Evolutionary conservation across 192 early-diverging fungal genomes (phyloP), one percentile per base, ranked within the genome.

Genomic region (Spizellomyces sp.): DNA sequence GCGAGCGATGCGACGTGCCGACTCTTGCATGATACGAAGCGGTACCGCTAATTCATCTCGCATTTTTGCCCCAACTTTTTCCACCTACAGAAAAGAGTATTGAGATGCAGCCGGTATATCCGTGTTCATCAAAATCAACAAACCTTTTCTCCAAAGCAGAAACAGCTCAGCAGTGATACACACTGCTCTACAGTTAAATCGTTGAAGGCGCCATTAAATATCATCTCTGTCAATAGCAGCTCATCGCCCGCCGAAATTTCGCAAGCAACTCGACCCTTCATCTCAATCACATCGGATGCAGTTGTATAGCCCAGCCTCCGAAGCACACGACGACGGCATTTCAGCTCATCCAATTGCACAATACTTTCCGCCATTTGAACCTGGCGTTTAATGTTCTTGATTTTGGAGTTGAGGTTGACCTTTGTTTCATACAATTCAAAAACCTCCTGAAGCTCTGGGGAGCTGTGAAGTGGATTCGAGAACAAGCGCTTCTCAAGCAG

Each of bases 241-340:
- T 96, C 95, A 80, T 98, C 95, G 9, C 95, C 97, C 9, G 92
- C 86, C 12, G 91, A 92, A 58, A 99, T 93, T 81, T 99, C 95
- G 72, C 97, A 99, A 5, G 97, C 97, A 6, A 99, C 97, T 19
- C 95, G 90, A 48, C 97, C 97, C 80, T 99, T 99, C 83, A 98
- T 90, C 65, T 96, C 93, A 70, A 99, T 92, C 7, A 96, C 91
- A 77, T 96, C 97, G 17, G 86, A 79, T 0, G 79, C 79, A 8
- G 89, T 90, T 0, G 90, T 94, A 76, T 92, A 98, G 3, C 93
- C 94, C 36, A 99, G 76, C n/a, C 95, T 87, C 48, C 95, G 88
- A 71, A 99, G 82, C 6, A 99, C 94, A 48, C 95, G 86, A 71
- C 93, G 91, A 48, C 97, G 86, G 64, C 89, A 88, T 70, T 94